Base-by-base conservation (phyloP, 73 alveolate species). In the Paramecium sonneborni region DNA sequence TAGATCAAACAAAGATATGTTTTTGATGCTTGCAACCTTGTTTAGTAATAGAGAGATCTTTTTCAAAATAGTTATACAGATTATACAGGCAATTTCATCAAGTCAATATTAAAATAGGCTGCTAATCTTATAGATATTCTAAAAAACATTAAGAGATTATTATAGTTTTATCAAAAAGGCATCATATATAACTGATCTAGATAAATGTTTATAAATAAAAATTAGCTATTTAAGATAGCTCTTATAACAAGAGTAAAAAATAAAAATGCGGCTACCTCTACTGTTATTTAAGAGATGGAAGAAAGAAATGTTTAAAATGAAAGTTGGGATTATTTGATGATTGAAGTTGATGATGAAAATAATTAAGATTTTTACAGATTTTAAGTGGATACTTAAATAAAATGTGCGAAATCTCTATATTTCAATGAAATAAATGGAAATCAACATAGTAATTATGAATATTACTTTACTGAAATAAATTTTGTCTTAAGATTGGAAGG, bases 1-100 rank as follows among this genome's bases (percentile, higher is more conserved):
- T n/a, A 72, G 86, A 34, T 35, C 58, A 72, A 72, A 72, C 62
- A 72, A 72, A 72, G 86, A 41, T 72, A 32, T 72, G 67, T 72
- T 18, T 72, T 2, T 32, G 86, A 72, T 6, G 86, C 86, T 34
- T 20, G 55, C 26, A 38, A 72, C 20, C 18, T 35, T n/a, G 86
- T 72, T 34, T 38, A 72, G 32, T 11, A 38, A 21, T 72, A 62
- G 86, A 72, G 86, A 38, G 86, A 72, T 35, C 57, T 72, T 9
- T 72, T 72, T 72, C 18, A 72, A 72, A 72, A 72, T 72, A 62
- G 86, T 15, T 72, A 72, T 14, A 72, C 57, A 0, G 86, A 72
- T 72, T 32, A 30, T 20, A 62, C 58, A 28, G 86, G 86, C 3
- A 34, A 72, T n/a, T 21, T 34, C 3, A 72, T 14, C 12, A 72